Percentiles rank a stretch among this genome's conserved stretches.
Evolutionary conservation across 2,329 filamentous ascomycete genomes (phyloP).

Genomic region (Hymenoscyphus linearis): DNA sequence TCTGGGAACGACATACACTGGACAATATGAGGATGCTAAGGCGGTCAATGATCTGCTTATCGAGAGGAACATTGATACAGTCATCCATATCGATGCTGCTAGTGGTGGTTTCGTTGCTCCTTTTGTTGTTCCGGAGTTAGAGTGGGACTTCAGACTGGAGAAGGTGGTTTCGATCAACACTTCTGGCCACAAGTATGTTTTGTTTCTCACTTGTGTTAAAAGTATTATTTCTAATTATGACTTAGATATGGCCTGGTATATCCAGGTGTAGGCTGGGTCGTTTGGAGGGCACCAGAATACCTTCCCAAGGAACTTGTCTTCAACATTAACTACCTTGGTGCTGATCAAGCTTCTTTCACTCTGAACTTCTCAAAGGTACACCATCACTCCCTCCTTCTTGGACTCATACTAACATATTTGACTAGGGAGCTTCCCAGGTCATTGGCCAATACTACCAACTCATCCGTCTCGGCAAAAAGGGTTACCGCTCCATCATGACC

Average conservation of each 20-base stretch:
- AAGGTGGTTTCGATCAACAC: conserved; percentile 92
- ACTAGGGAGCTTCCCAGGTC: conserved; percentile 73
- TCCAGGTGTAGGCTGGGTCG: conserved; percentile 88
- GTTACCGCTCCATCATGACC: conserved; percentile 88
- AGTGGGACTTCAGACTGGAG: conserved; percentile 89
- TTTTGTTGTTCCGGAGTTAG: conserved; percentile 75
- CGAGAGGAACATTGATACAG: conserved; percentile 67
- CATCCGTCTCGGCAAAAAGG: conserved; percentile 87
- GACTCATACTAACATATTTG: neutral
- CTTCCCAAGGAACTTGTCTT: conserved; percentile 87
- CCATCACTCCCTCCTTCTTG: neutral
- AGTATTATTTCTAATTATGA: neutral
- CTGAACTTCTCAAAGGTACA: conserved; percentile 83
- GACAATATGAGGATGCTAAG: conserved; percentile 93
- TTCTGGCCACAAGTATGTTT: conserved; percentile 73
- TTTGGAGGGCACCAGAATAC: conserved; percentile 80
- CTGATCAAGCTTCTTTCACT: conserved; percentile 91
- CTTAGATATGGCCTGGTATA: conserved; percentile 81
- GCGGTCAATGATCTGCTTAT: conserved; percentile 82
- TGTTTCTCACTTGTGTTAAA: neutral
- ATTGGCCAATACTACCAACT: conserved; percentile 98
- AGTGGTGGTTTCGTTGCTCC: conserved; percentile 90
- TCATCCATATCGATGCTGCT: conserved; percentile 92
- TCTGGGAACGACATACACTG: conserved; percentile 89
- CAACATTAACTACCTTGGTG: conserved; percentile 98